A percentile compares a stretch with the other conserved stretches of the same genome.
These are phyloP conservation scores for Pseudogymnoascus sp. DNA, from an alignment of 2,329 filamentous ascomycete species.

Conservation along the genomic window DNA sequence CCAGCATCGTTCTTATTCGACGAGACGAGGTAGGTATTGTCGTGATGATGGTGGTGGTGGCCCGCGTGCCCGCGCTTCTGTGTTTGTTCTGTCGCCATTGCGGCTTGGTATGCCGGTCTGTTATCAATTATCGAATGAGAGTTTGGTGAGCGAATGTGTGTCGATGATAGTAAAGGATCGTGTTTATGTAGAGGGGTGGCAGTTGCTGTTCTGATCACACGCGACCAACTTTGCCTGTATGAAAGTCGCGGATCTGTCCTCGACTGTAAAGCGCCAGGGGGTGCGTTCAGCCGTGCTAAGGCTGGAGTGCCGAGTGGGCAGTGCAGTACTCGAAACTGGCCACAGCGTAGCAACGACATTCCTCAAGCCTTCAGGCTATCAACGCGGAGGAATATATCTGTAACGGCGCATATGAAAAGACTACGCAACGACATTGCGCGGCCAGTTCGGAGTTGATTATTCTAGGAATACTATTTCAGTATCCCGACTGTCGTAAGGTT, in stretches of 20 bases:
- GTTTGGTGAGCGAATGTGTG: background rate
- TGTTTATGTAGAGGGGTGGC: slow-evolving; percentile 9
- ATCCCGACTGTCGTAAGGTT: background rate
- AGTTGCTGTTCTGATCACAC: slow-evolving; percentile 6
- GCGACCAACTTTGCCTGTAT: background rate
- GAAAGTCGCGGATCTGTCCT: slow-evolving; percentile 30
- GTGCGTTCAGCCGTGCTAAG: slow-evolving; percentile 22
- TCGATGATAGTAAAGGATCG: background rate
- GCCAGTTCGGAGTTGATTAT: slow-evolving; percentile 10
- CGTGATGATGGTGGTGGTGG: slow-evolving; percentile 70
- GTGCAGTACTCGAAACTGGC: slow-evolving; percentile 6
- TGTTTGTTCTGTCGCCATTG: slow-evolving; percentile 29
- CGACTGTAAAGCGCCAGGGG: slow-evolving; percentile 16
- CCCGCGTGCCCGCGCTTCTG: slow-evolving; percentile 40
- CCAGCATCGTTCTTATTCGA: slow-evolving; percentile 85
- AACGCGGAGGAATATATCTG: slow-evolving; percentile 2
- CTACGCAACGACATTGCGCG: slow-evolving; percentile 10
- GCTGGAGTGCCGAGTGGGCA: slow-evolving; percentile 10
- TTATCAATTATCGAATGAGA: background rate
- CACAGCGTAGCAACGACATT: slow-evolving; percentile 8
- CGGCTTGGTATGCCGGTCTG: slow-evolving; percentile 15
- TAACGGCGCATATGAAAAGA: slow-evolving; percentile 2
- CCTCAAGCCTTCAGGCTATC: slow-evolving; percentile 8
- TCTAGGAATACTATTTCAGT: background rate
- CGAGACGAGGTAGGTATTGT: slow-evolving; percentile 76